Evolutionary conservation across 2,329 filamentous ascomycete species (phyloP).

Genomic region (Aphanoascus verrucosus): DNA sequence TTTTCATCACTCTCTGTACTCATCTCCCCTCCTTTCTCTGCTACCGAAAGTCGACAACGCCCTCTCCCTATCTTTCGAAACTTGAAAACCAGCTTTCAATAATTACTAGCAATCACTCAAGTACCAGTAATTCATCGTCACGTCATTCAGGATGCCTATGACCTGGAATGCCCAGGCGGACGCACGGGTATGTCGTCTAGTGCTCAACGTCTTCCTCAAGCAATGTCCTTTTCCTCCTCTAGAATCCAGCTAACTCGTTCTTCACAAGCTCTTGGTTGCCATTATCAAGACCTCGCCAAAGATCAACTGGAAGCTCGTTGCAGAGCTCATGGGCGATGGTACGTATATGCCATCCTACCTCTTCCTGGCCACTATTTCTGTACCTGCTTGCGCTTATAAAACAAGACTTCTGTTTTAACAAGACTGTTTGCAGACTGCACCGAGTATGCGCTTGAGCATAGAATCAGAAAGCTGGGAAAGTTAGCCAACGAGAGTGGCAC

Average conservation of each 20-base stretch:
- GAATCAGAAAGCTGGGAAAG: constrained; percentile 19
- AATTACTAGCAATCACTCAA: too few relatives aligned
- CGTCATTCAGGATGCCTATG: constrained; percentile 19
- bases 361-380: background rate
- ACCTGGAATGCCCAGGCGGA: constrained; percentile 22
- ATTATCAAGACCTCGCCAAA: constrained; percentile 19
- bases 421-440: constrained; percentile 18
- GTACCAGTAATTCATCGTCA: background rate
- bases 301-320: constrained; percentile 17
- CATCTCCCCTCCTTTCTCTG: background rate
- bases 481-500: constrained; percentile 6
- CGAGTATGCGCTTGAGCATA: constrained; percentile 19
- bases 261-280: constrained; percentile 19
- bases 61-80: background rate
- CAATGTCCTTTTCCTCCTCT: background rate
- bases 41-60: background rate
- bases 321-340: constrained; percentile 20
- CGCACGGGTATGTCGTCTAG: constrained; percentile 20
- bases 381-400: background rate
- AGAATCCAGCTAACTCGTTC: background rate
- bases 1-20: background rate
- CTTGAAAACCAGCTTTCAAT: background rate
- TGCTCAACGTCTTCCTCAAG: background rate
- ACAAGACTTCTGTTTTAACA: background rate
- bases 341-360: background rate